Percentiles rank a stretch among this genome's conserved stretches.
Conservation (phyloP, 2,329 filamentous ascomycete species). For the Scytalidium lignicola region DNA sequence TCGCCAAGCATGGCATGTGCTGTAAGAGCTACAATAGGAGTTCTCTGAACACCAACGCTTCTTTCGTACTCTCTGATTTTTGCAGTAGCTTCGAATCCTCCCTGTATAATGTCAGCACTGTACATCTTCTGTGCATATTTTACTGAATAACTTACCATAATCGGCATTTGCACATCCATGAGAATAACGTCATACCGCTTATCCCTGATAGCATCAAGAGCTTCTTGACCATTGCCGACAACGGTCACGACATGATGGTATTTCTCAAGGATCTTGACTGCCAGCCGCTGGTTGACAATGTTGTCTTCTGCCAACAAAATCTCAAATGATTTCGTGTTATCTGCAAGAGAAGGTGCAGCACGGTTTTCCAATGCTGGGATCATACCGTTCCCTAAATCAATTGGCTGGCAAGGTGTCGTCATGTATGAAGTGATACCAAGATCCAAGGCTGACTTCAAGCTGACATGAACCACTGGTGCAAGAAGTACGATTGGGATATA, state of each 20-base stretch:
- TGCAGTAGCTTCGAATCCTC: slow-evolving; percentile 92
- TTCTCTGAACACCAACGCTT: slow-evolving; percentile 71
- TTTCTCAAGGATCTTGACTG: slow-evolving; percentile 95
- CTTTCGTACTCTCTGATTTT: slow-evolving; percentile 96
- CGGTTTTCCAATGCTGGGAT: slow-evolving; percentile 91
- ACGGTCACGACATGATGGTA: slow-evolving; percentile 92
- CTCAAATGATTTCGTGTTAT: slow-evolving; percentile 93
- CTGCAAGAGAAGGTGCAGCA: slow-evolving; percentile 83
- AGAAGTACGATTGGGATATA: slow-evolving; percentile 94
- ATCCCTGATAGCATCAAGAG: slow-evolving; percentile 84
- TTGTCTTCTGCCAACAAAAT: slow-evolving; percentile 96
- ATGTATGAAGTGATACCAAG: slow-evolving; percentile 98
- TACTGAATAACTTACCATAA: slow-evolving; percentile 65
- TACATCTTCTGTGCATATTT: neutral
- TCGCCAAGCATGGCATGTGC: slow-evolving; percentile 99
- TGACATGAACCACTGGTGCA: slow-evolving; percentile 84
- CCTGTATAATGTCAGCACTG: slow-evolving; percentile 47
- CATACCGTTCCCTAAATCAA: slow-evolving; percentile 93
- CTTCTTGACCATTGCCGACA: slow-evolving; percentile 90
- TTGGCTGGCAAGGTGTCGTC: slow-evolving; percentile 91
- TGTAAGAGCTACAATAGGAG: slow-evolving; percentile 93
- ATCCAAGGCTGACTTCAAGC: slow-evolving; percentile 87
- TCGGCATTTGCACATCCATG: slow-evolving; percentile 99
- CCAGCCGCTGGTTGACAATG: slow-evolving; percentile 90
- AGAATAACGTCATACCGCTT: slow-evolving; percentile 94